Base-by-base conservation (phyloP, 2,329 filamentous ascomycete species). In the Diaporthe australafricana region DNA sequence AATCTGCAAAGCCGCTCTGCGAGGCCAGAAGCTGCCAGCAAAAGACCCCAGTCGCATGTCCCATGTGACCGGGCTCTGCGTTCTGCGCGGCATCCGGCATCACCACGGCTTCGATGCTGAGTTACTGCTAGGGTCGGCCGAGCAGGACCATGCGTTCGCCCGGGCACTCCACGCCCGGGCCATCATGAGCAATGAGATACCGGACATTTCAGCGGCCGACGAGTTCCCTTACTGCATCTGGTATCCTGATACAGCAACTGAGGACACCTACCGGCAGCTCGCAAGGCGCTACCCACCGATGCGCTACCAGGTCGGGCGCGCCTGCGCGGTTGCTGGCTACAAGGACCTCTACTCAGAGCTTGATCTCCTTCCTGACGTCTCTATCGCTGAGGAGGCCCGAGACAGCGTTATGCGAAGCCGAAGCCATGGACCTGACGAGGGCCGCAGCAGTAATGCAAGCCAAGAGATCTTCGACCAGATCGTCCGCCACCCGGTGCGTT, bases 191-290 rank as follows among this genome's bases (percentile, higher is more conserved):
- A 60, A 60, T 7, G 38, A 30, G 22, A 42, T 27, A 17, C 55
- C 55, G 2, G 55, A 60, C 8, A 42, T 27, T 42, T 27, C 35
- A 12, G 14, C n/a, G 16, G 35, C 35, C 14, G 35, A 57, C n/a
- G n/a, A 57, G 7, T 25, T 56, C n/a, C 55, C 55, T 57, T 25
- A 42, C n/a, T 57, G 55, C n/a, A 57, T 57, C 32, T 57, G 55
- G 35, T 40, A 42, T 12, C 55, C 55, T 0, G 55, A 40, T 16
- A 5, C 14, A 2, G 35, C 35, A 17, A 17, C 35, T 6, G 55
- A 42, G 35, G 35, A 42, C 52, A 27, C 55, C 3, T 57, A 40
- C 35, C n/a, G 55, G 55, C 55, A 40, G 14, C 55, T 57, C 14
- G 55, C 35, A 27, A 17, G 14, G 14, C 35, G 32, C 7, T 40